Percentiles rank a stretch among this genome's conserved stretches.
These are phyloP conservation scores for Petunia secreta DNA, from an alignment of 257 asterid species.

Conservation along the genomic window DNA sequence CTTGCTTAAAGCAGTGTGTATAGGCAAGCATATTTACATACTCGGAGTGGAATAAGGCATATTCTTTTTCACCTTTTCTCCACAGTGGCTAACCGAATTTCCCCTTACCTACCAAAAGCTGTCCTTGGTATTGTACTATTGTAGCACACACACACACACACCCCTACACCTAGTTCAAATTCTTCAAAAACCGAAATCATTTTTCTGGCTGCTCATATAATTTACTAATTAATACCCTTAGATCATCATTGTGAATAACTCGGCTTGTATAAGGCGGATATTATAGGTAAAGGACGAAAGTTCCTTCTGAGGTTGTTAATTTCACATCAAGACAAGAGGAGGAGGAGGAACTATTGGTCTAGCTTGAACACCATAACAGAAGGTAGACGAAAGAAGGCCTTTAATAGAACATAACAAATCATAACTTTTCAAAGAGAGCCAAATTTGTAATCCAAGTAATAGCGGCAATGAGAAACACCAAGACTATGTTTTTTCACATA, in stretches of 20 bases:
- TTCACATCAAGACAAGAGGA: background rate
- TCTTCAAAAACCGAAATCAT: background rate
- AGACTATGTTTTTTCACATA: background rate
- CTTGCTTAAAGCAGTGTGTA: background rate
- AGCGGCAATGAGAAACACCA: background rate
- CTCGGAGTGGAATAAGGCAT: background rate
- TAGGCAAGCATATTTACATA: background rate
- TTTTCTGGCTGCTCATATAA: background rate
- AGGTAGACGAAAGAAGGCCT: too few relatives aligned
- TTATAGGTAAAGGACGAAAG: background rate
- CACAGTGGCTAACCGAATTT: background rate
- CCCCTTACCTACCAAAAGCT: background rate
- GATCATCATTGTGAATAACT: background rate
- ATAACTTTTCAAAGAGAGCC: background rate
- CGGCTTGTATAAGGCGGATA: background rate
- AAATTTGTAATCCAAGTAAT: background rate
- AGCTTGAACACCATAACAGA: too few relatives aligned
- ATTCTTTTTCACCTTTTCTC: background rate
- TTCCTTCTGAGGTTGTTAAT: background rate
- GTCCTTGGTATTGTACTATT: background rate
- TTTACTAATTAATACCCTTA: background rate
- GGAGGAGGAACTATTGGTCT: too few relatives aligned
- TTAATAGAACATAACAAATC: background rate
- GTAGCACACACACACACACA: too few relatives aligned
- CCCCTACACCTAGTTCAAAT: background rate